Evolutionary conservation across 495 filamentous ascomycete genomes (phyloP).

Genomic region (Haplographium delicatum): DNA sequence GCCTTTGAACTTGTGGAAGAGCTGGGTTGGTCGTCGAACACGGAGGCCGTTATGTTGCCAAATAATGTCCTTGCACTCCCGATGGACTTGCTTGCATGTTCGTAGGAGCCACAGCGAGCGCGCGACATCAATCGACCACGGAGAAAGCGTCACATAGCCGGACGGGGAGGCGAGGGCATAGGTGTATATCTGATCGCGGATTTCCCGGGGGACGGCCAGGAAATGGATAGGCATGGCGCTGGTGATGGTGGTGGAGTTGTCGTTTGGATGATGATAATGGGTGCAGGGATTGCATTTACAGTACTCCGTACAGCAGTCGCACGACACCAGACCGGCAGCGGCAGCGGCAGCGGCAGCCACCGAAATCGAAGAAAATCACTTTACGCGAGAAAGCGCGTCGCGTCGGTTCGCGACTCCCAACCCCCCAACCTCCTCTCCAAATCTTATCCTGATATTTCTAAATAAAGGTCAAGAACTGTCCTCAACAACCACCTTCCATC

Average conservation of each 20-base stretch:
- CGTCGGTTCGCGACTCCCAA: conserved; percentile 17
- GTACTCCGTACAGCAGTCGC: no score
- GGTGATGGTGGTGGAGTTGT: background rate
- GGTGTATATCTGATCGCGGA: conserved; percentile 26
- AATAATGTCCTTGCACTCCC: conserved; percentile 26
- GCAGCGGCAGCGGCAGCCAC: background rate
- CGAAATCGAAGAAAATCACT: conserved; percentile 17
- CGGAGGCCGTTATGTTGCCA: conserved; percentile 19
- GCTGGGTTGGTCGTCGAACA: conserved; percentile 11
- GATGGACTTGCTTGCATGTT: conserved; percentile 21
- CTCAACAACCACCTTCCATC: conserved; percentile 9
- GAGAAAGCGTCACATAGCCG: conserved; percentile 14
- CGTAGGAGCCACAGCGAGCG: conserved; percentile 21
- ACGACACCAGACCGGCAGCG: no score
- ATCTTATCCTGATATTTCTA: background rate
- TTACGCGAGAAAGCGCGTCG: conserved; percentile 23
- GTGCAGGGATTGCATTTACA: no score
- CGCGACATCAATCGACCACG: conserved; percentile 23
- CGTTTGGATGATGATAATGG: conserved; percentile 3
- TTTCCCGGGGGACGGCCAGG: conserved; percentile 22
- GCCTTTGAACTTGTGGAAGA: conserved; percentile 10
- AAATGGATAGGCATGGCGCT: conserved; percentile 10
- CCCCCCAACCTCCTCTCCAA: conserved; percentile 8
- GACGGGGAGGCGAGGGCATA: conserved; percentile 18
- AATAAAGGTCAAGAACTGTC: background rate